Conservation (phyloP, 306 rosid species). For the Luffa acutangula region DNA sequence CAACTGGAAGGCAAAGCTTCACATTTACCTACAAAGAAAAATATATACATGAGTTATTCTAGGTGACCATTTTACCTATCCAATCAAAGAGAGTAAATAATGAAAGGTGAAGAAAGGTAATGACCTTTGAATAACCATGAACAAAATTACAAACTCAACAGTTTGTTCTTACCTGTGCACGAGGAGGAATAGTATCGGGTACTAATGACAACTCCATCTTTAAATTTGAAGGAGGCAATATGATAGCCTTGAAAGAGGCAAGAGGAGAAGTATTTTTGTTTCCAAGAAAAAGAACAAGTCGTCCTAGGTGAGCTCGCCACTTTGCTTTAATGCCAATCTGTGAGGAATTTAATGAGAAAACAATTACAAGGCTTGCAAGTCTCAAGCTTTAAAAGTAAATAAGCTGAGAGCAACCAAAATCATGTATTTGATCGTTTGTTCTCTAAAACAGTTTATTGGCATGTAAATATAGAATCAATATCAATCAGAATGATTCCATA, state of each 20-base stretch:
- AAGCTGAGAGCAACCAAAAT: too few species aligned
- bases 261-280: constrained; percentile 91
- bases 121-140: background rate
- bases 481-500: too few species aligned
- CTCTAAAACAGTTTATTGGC: background rate
- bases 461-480: too few species aligned
- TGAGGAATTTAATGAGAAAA: too few species aligned
- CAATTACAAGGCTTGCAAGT: constrained; percentile 1
- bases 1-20: too few species aligned
- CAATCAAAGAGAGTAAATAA: constrained; percentile 11
- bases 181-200: constrained; percentile 94
- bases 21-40: background rate
- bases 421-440: too few species aligned
- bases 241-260: constrained; percentile 75
- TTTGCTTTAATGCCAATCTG: constrained; percentile 41
- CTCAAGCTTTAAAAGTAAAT: background rate
- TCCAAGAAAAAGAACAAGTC: constrained; percentile 88
- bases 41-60: background rate
- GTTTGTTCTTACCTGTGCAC: constrained; percentile 64
- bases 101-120: constrained; percentile 9
- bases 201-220: constrained; percentile 81
- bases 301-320: constrained; percentile 84
- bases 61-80: constrained; percentile 78
- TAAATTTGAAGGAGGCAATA: constrained; percentile 12
- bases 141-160: background rate